Evolutionary conservation across 2,329 filamentous ascomycete genomes (phyloP), one percentile per base, ranked within the genome.

Genomic region (Coccinonectria pachysandricola): DNA sequence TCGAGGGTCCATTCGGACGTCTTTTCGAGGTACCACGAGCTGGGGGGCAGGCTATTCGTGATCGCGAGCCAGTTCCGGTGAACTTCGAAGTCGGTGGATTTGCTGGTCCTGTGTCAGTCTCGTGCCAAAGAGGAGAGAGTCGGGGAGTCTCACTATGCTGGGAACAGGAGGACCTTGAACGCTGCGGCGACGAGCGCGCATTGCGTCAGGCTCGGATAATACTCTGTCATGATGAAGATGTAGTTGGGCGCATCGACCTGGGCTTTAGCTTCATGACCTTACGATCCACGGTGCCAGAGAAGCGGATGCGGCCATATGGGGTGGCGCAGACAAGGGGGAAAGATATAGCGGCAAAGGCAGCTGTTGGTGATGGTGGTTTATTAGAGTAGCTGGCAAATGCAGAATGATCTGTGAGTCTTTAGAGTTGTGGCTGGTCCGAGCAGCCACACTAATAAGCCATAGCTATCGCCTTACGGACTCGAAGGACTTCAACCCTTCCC

Each of bases 1-100:
- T 98, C 91, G 49, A 98, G 78, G 0, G 91, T 98, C 91, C 91
- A 98, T 84, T 96, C 85, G 32, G 91, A 98, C 2, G 87, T 94
- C 60, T 87, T 80, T 66, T 98, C 91, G 51, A 79, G 87, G 59
- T 98, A 98, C 91, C 91, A 98, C 42, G 92, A 68, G 54, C 81
- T 75, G 26, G 87, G 59, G 3, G 88, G 83, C 12, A 96, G 68
- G 35, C 82, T 93, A 58, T 94, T 69, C 4, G 91, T 96, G 43
- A 96, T 85, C 37, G 91, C 91, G 20, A 98, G 75, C 91, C 91
- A 98, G 64, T 98, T 98, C 40, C 91, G 79, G 59, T 98, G 91
- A 29, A 98, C 91, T 57, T 98, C 91, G 48, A 98, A 98, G 56
- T 98, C 91, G 44, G 91, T 98, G 5, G 91, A 98, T 67, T 93